Evolutionary conservation across 202 grass and related monocot genomes (phyloP).

Genomic region (Schoenoplectus triqueter): DNA sequence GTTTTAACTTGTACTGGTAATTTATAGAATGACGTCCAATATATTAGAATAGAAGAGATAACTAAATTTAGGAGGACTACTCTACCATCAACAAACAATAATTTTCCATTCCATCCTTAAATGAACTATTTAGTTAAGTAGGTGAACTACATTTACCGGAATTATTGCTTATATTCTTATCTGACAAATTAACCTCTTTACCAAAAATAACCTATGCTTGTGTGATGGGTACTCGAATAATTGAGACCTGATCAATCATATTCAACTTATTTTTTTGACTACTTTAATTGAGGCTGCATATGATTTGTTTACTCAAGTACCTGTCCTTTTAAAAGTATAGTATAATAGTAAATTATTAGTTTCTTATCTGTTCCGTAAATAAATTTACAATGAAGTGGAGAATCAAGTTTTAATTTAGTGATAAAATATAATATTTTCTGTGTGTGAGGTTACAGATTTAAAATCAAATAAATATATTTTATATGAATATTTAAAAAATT

Average conservation of each 20-base stretch:
- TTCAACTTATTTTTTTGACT: constrained; percentile 8
- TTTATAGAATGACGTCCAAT: too few relatives aligned
- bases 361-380: neutral
- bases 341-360: neutral
- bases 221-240: neutral
- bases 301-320: neutral
- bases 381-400: neutral
- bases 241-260: constrained; percentile 15
- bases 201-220: neutral
- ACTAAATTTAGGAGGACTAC: too few relatives aligned
- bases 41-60: too few relatives aligned
- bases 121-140: neutral
- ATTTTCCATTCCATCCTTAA: too few relatives aligned
- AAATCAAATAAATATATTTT: too few relatives aligned
- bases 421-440: too few relatives aligned
- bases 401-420: too few relatives aligned
- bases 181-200: neutral
- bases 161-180: neutral
- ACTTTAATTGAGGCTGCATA: constrained; percentile 11
- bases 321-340: neutral
- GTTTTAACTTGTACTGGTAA: too few relatives aligned
- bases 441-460: too few relatives aligned
- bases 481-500: too few relatives aligned
- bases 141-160: constrained; percentile 13
- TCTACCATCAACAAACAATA: too few relatives aligned